These are phyloP conservation scores for Petrea volubilis DNA, from an alignment of 257 asterid species.

Conservation along the genomic window DNA sequence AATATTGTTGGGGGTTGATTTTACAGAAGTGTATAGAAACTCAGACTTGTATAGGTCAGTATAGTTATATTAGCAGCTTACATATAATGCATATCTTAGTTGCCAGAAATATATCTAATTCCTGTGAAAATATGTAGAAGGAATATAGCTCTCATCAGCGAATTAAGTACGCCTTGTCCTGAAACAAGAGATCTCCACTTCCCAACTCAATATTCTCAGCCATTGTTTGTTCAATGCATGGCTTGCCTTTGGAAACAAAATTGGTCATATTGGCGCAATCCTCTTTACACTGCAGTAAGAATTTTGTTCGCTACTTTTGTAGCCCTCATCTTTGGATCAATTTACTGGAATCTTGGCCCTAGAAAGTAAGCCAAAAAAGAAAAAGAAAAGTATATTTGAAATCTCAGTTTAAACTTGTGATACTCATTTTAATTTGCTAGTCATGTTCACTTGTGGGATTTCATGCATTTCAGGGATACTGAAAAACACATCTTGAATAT, in stretches of 20 bases:
- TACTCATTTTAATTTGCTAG: not conserved
- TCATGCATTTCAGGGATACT: conserved; percentile 17
- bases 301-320: conserved; percentile 9
- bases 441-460: not conserved
- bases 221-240: conserved; percentile 25
- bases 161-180: conserved; percentile 40
- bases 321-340: conserved; percentile 16
- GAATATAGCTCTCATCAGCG: conserved; percentile 42
- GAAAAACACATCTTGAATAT: conserved; percentile 23
- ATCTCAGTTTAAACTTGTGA: not conserved
- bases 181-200: conserved; percentile 50
- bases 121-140: conserved; percentile 13
- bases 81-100: not conserved
- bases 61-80: not conserved
- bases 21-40: conserved; percentile 41
- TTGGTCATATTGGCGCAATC: conserved; percentile 35
- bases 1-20: conserved; percentile 41
- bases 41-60: conserved; percentile 50
- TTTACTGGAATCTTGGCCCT: conserved; percentile 31
- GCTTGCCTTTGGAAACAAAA: conserved; percentile 39
- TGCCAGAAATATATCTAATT: too few species aligned
- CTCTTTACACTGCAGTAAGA: conserved; percentile 26
- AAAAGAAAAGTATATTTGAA: too few species aligned
- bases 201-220: conserved; percentile 44
- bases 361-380: conserved; percentile 11